phyloP scores from a whole-genome alignment of 1,284 basidiomycete genomes.

The Austroboletus rostrupii region DNA sequence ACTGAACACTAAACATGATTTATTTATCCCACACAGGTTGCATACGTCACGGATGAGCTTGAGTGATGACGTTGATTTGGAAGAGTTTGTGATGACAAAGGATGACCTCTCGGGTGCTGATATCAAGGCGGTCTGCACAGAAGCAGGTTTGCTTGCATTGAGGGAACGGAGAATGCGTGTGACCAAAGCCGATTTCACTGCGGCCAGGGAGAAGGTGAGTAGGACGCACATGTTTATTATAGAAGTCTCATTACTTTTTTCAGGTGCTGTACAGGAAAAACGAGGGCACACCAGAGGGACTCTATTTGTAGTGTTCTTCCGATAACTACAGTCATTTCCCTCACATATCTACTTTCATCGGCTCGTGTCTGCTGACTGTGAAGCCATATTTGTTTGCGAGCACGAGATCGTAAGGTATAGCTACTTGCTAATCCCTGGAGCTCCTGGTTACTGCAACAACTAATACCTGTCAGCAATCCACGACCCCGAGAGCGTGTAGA shows the following conservation, averaged over 20 bases:
- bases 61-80: conserved; percentile 88
- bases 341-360: background rate
- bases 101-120: conserved; percentile 97
- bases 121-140: conserved; percentile 97
- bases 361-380: too few species aligned
- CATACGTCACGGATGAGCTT: conserved; percentile 97
- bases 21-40: conserved; percentile 46
- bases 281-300: conserved; percentile 85
- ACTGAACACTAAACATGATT: background rate
- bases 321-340: conserved; percentile 2
- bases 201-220: conserved; percentile 83
- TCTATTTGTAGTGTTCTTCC: conserved; percentile 56
- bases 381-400: too few species aligned
- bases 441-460: too few species aligned
- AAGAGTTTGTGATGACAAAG: conserved; percentile 95
- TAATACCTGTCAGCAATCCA: too few species aligned
- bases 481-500: too few species aligned
- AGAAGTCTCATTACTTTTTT: conserved; percentile 13
- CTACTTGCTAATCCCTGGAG: too few species aligned
- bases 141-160: conserved; percentile 92
- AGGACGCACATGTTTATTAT: conserved; percentile 6
- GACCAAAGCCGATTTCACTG: conserved; percentile 86
- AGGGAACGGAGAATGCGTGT: conserved; percentile 96
- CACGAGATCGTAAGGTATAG: too few species aligned
- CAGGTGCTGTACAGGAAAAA: conserved; percentile 89